A percentile compares a stretch with the other conserved stretches of the same genome.
Evolutionary conservation across 2,329 filamentous ascomycete genomes (phyloP).

Genomic region (Phoma sp.): DNA sequence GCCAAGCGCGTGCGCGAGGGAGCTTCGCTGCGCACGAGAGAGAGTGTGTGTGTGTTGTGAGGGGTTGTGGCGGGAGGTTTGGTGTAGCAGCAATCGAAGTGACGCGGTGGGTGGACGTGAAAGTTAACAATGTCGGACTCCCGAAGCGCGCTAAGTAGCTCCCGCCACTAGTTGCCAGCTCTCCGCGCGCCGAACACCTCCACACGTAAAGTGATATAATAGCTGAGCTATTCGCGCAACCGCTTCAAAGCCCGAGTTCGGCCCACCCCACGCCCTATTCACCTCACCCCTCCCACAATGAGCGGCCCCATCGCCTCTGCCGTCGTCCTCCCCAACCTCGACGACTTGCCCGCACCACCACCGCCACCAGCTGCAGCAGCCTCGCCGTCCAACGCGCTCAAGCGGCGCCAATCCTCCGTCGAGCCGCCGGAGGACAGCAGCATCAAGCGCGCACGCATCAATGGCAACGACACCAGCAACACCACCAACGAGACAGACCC

Average conservation of each 20-base stretch:
- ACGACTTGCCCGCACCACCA: constrained; percentile 26
- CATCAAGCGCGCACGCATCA: constrained; percentile 60
- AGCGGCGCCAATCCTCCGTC: constrained; percentile 62
- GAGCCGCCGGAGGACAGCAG: constrained; percentile 49
- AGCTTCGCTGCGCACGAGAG: too few relatives aligned
- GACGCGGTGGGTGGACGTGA: too few relatives aligned
- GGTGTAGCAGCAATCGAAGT: too few relatives aligned
- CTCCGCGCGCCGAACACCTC: too few relatives aligned
- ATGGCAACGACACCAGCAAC: constrained; percentile 39
- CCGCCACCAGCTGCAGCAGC: constrained; percentile 6
- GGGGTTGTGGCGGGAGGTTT: too few relatives aligned
- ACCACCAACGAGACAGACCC: constrained; percentile 4
- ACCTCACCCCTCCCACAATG: constrained; percentile 20
- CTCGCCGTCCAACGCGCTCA: constrained; percentile 43
- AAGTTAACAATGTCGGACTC: too few relatives aligned
- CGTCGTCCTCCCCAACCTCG: constrained; percentile 58
- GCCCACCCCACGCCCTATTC: background rate
- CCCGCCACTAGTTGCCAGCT: too few relatives aligned
- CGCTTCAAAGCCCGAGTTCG: background rate
- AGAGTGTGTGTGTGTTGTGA: too few relatives aligned
- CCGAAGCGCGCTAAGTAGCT: too few relatives aligned
- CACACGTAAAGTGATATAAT: too few relatives aligned
- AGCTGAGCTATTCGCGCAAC: too few relatives aligned
- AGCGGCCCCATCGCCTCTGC: constrained; percentile 59
- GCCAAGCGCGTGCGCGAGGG: too few relatives aligned